A percentile compares a stretch with the other conserved stretches of the same genome.
phyloP scores from a whole-genome alignment of 1,284 basidiomycete genomes.

The Irpex sp. region DNA sequence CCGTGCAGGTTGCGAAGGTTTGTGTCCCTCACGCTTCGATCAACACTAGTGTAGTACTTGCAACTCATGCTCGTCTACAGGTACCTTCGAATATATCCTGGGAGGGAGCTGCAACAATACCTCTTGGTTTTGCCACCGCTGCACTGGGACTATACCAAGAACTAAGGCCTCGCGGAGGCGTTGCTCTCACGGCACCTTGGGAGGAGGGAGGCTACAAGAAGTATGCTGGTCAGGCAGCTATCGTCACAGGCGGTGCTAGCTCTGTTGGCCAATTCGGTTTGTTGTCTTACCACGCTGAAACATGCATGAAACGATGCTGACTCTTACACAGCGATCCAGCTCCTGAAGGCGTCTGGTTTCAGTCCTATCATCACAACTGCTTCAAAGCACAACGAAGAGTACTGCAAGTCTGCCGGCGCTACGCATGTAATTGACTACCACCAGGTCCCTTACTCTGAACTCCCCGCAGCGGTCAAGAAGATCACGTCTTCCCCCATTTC shows the following conservation, averaged over 20 bases:
- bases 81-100: constrained; percentile 16
- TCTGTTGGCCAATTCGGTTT: constrained; percentile 35
- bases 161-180: constrained; percentile 15
- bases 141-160: constrained; percentile 12
- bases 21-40: neutral
- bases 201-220: constrained; percentile 20
- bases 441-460: constrained; percentile 4
- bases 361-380: constrained; percentile 22
- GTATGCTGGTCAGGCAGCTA: constrained; percentile 25
- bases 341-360: constrained; percentile 25
- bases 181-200: constrained; percentile 15
- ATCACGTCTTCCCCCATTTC: constrained; percentile 12
- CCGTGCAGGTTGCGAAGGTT: constrained; percentile 13
- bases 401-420: constrained; percentile 30
- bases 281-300: constrained; percentile 1
- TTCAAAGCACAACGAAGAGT: constrained; percentile 24
- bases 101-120: constrained; percentile 18
- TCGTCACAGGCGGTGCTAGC: constrained; percentile 33
- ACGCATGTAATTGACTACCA: constrained; percentile 26
- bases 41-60: neutral
- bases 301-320: neutral
- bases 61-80: neutral
- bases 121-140: constrained; percentile 18
- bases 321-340: constrained; percentile 20
- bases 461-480: constrained; percentile 9